Evolutionary conservation across 2,329 filamentous ascomycete species (phyloP), one percentile per base, ranked within the genome.

Genomic region (Cladosporium velox): DNA sequence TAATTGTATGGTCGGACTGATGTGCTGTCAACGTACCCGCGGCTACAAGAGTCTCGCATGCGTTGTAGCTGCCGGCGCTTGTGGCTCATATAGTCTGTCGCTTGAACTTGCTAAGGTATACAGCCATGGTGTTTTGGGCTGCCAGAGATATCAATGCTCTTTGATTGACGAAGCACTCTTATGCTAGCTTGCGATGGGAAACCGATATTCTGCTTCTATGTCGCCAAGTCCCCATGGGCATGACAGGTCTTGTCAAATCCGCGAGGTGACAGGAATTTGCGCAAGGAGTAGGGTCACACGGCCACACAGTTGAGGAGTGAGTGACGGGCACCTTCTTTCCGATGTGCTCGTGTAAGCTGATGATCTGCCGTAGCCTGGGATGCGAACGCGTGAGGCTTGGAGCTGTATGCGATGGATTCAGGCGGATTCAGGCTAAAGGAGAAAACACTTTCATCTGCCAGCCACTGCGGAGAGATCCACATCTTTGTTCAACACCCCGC

Each of bases 261-360:
- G 41, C 41, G 41, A 44, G 41, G 41, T 44, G 18, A 44, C 41
- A 44, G n/a, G n/a, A 21, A 47, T 8, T 24, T 12, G 41, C n/a
- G 41, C 41, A 21, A 47, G 41, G 41, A 47, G 10, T 18, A 47
- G 12, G 4, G n/a, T 47, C 41, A 47, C n/a, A n/a, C 41, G 41
- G 41, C 41, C n/a, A 47, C 41, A 21, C 41, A 21, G 2, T 21
- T 47, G 41, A 47, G n/a, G 28, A 30, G 28, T 4, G 28, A 2
- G 28, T 30, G 28, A 30, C 3, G 28, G 28, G 3, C 28, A 30
- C 28, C 28, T 30, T 30, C 28, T 30, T 30, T 30, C 28, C 28
- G 28, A 30, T 30, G 28, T 30, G 28, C 52, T 55, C 52, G 52
- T 55, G 52, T 55, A 55, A 55, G 52, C 52, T 55, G 52, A 55